Conservation (phyloP, 2,329 filamentous ascomycete species). For the Pseudocercospora fijiensis region DNA sequence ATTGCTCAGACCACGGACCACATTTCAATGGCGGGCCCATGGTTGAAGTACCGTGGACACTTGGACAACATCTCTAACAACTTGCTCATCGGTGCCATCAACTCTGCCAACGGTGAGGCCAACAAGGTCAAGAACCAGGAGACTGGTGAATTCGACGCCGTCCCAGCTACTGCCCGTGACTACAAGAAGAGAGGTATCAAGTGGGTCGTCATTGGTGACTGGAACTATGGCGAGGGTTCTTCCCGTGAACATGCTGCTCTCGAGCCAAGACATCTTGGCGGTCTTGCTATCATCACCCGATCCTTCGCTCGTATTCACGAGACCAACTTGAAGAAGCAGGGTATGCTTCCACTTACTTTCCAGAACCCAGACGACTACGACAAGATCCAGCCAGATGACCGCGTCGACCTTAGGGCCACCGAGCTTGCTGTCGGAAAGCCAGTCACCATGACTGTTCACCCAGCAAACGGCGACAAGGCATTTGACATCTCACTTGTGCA, state of each 20-base stretch:
- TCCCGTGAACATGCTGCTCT: conserved; percentile 98
- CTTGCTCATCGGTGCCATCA: conserved; percentile 97
- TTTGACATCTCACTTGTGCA: conserved; percentile 85
- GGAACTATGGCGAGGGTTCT: conserved; percentile 98
- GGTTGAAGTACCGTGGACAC: conserved; percentile 98
- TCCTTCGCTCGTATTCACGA: conserved; percentile 99
- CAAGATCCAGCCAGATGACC: conserved; percentile 90
- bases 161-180: conserved; percentile 91
- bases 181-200: conserved; percentile 96
- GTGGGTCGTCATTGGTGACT: conserved; percentile 98
- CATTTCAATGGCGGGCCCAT: conserved; percentile 73
- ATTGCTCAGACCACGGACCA: conserved; percentile 23
- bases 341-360: conserved; percentile 98
- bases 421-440: conserved; percentile 91
- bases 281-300: conserved; percentile 92
- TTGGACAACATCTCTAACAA: conserved; percentile 99
- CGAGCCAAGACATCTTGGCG: conserved; percentile 94
- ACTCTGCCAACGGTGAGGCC: conserved; percentile 91
- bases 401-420: conserved; percentile 84
- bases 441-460: conserved; percentile 86
- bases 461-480: conserved; percentile 70
- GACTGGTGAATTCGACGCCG: conserved; percentile 78
- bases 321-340: conserved; percentile 99
- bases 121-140: conserved; percentile 96
- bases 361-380: conserved; percentile 94